Base-by-base conservation (phyloP, 2,329 filamentous ascomycete species). In the Cryphonectria naterciae region DNA sequence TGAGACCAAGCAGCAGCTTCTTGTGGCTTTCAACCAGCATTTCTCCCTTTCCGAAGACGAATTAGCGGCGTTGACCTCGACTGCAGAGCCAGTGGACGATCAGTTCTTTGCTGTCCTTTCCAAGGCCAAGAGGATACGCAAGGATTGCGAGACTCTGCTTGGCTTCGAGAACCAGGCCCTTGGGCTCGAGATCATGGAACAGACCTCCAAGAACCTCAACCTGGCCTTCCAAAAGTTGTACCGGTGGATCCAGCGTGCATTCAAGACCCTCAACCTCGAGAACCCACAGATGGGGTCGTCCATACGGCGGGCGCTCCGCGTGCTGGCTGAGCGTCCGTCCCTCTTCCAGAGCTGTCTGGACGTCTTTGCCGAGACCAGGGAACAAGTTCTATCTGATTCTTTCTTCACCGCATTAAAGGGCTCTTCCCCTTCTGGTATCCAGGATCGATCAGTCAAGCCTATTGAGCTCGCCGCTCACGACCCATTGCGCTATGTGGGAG, bases 381-480 rank as follows among this genome's bases (percentile, higher is more conserved):
- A 98, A 78, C 88, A 93, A 73, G 92, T 94, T 28, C 83, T 99
- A 15, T 95, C 94, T 0, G 94, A 98, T 77, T 89, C 93, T 0
- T 98, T 99, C 80, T 94, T 97, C 75, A 87, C 91, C 56, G 95
- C 96, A 0, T 83, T 99, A 66, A 98, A 94, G 0, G 95, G 95
- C 52, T 87, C 84, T 1, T 84, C 86, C 17, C 83, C 88, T 7
- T 86, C 85, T 15, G 87, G 89, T 0, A 84, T 85, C 37, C 85
- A 87, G 61, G 88, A 92, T 73, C 82, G 83, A 35, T 87, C 87
- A 2, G 85, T 92, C 49, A 98, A 98, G 78, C 95, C 96, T 0
- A 99, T 99, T 74, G 95, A 99, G 78, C 89, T 98, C 76, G 92
- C 91, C 15, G 95, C 96, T 0, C 95, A 98, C 78, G 96, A 99